Conservation (phyloP, 192 early-diverging fungal species). For the Jimgerdemannia lactiflua region DNA sequence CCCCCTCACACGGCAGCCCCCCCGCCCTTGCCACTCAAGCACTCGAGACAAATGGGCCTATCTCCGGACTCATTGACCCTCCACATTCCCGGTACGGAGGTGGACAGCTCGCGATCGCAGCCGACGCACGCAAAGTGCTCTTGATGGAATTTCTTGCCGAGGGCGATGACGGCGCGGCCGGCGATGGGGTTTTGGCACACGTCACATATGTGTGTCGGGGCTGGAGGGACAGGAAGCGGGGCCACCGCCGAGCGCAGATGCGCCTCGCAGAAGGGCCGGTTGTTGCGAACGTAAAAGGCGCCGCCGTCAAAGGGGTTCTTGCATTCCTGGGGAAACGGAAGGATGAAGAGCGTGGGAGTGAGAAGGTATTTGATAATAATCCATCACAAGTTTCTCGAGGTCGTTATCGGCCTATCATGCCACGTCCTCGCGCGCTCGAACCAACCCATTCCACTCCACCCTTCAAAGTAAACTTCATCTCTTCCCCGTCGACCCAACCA, state of each 20-base stretch:
- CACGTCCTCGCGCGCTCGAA: no score
- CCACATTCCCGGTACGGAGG: conserved; percentile 22
- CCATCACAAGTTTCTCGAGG: no score
- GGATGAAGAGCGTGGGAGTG: background rate
- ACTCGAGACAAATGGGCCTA: background rate
- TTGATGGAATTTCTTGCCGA: conserved; percentile 28
- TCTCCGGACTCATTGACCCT: background rate
- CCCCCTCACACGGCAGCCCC: background rate
- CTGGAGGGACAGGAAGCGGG: conserved; percentile 1
- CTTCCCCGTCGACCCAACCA: background rate
- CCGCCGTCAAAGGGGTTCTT: background rate
- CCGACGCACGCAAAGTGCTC: conserved; percentile 26
- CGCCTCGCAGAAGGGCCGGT: conserved; percentile 33
- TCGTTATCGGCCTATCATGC: no score
- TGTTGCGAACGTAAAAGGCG: conserved; percentile 4
- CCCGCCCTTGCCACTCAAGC: background rate
- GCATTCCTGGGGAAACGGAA: background rate
- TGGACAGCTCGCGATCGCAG: conserved; percentile 20
- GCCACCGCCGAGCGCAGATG: conserved; percentile 15
- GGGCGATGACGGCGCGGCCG: conserved; percentile 17
- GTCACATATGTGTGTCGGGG: conserved; percentile 11
- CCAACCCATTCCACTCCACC: background rate
- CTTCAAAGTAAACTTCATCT: background rate
- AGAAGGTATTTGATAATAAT: no score
- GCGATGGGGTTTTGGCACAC: conserved; percentile 17